Evolutionary conservation across 192 early-diverging fungal species (phyloP), one percentile per base, ranked within the genome.

Genomic region (Pilaira anomala): DNA sequence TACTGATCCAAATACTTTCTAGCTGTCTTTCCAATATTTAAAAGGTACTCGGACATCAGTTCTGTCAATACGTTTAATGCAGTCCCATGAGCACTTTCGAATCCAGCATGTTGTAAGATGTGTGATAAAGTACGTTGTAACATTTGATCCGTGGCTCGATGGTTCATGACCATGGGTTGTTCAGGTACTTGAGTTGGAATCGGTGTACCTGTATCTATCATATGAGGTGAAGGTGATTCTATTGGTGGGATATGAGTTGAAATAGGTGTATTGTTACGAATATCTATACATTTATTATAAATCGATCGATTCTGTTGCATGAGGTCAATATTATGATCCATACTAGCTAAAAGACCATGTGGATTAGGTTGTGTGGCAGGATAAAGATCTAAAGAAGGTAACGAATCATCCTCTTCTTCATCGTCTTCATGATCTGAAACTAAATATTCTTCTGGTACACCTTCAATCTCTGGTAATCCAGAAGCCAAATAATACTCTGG

Each of bases 61-160:
- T 92, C 94, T 30, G 87, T 84, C 59, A 96, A 63, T 12, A 88
- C 77, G 21, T 85, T 71, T 65, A 93, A 58, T n/a, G 92, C 90
- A 42, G 76, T 65, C 33, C 72, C 73, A 8, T 84, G 81, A 22
- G 82, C 74, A 33, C 90, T 78, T 72, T 98, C 93, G 74, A 96
- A 98, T 25, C 95, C 95, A n/a, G 85, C 75, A 66, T 98, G 95
- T 26, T 86, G 72, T 48, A 95, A 74, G 59, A 96, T 62, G 60
- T 88, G 81, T 0, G 84, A 77, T 8, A 75, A 65, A 9, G 80
- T 81, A 7, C 89, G 86, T 50, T 80, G 73, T 55, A 93, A 69
- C 42, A 91, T 71, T 9, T 70, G 78, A 49, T 84, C 76, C n/a
- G 86, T 83, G 6, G 84, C 66, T 6, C 69, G 53, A 6, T 72